A percentile compares a stretch with the other conserved stretches of the same genome.
Evolutionary conservation across 352 stramenopile genomes (phyloP).

Genomic region (Plasmopara halstedii): DNA sequence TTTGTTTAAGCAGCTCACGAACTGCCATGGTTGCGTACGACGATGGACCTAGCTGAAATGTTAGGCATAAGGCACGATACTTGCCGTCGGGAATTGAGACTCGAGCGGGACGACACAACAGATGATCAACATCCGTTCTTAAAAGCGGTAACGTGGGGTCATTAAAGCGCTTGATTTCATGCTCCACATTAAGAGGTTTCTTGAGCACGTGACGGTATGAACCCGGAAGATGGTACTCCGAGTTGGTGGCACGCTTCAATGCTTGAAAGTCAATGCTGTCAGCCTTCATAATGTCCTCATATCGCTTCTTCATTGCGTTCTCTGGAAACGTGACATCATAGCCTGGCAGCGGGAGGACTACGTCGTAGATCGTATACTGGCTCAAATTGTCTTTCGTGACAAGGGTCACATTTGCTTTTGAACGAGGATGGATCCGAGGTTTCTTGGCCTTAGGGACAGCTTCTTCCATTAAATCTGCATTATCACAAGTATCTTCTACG

Average conservation of each 20-base stretch:
- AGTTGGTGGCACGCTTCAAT: slow-evolving; percentile 64
- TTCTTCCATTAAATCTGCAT: slow-evolving; percentile 15
- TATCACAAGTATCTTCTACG: slow-evolving; percentile 26
- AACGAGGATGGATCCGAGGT: slow-evolving; percentile 23
- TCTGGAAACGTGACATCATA: slow-evolving; percentile 85
- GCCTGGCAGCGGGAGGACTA: slow-evolving; percentile 94
- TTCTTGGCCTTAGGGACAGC: slow-evolving; percentile 17
- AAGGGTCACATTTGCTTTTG: slow-evolving; percentile 21
- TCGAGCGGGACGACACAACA: slow-evolving; percentile 29
- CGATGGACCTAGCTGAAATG: slow-evolving; percentile 80
- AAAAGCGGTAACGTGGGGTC: slow-evolving; percentile 89
- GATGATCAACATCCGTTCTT: slow-evolving; percentile 88
- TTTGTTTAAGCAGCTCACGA: slow-evolving; percentile 93
- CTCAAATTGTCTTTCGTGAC: slow-evolving; percentile 86
- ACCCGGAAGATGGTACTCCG: slow-evolving; percentile 87
- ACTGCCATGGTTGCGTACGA: slow-evolving; percentile 95
- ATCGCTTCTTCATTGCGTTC: slow-evolving; percentile 69
- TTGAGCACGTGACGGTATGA: slow-evolving; percentile 92
- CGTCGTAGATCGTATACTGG: slow-evolving; percentile 90
- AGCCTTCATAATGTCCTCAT: slow-evolving; percentile 47
- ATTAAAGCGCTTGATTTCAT: slow-evolving; percentile 90
- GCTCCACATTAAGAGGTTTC: slow-evolving; percentile 82
- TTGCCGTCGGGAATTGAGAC: slow-evolving; percentile 57
- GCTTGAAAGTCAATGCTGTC: slow-evolving; percentile 67
- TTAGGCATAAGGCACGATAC: slow-evolving; percentile 60